Base-by-base conservation (phyloP, 768 basidiomycete genomes). In the Leucosporidium creatinivorum region DNA sequence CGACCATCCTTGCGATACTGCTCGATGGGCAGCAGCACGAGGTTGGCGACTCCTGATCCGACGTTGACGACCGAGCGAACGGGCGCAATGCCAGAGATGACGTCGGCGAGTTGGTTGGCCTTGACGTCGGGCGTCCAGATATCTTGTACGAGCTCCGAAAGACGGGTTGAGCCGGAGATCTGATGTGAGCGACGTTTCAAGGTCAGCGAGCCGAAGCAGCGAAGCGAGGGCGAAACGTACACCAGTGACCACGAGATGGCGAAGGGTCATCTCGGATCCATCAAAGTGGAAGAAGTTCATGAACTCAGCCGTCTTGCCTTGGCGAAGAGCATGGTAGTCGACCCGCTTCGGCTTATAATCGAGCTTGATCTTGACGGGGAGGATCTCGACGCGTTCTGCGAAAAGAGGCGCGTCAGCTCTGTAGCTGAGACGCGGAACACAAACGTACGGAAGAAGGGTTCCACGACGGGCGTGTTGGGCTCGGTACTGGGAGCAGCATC, bases 261-360 rank as follows among this genome's bases (percentile, higher is more conserved):
- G 83, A 61, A 99, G 78, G 0, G 93, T 96, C 92, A 99, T 98
- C 78, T 97, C 96, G 5, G 94, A 89, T 0, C 91, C 93, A 74
- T 98, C 96, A 72, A 98, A 99, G 79, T 98, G 93, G 87, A 99
- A 99, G 78, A 99, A 98, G 77, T 99, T 99, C 94, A 99, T 98
- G 56, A 99, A 79, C 76, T 99, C 96, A 68, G 94, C 94, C 0
- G 92, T 93, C 78, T 83, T 85, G 19, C 96, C 96, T 68, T 93
- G 88, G 49, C 86, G 84, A 65, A 99, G 80, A 13, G 93, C 96
- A 69, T 85, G 81, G 77, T 97, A 96, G 77, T 98, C 91, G 25
- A 99, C 93, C 9, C 93, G 86, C 57, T 97, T 89, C 62, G 96
- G 96, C 77, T 99, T 99, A 79, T 98, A 99, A 77, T 99, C 96